Evolutionary conservation across 164 flowering plant species (phyloP).

Genomic region (Piper longum): DNA sequence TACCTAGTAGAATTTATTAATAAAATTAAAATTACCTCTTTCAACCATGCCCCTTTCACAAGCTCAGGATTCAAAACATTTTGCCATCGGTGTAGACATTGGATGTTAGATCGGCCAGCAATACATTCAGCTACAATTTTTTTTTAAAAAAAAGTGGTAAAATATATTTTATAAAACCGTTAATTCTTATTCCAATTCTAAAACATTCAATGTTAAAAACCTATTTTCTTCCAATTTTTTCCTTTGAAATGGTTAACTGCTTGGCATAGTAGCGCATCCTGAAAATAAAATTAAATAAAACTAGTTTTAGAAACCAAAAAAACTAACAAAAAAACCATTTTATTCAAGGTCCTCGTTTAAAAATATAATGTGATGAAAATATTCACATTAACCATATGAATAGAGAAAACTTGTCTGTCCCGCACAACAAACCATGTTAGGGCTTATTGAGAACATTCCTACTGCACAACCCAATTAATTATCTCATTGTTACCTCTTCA

Average conservation of each 20-base stretch:
- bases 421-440: background rate
- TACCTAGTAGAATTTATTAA: background rate
- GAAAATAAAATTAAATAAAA: conserved; percentile 8
- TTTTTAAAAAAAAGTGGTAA: too few species aligned
- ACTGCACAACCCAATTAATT: background rate
- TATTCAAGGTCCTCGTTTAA: background rate
- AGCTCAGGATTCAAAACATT: conserved; percentile 47
- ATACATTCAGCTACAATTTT: conserved; percentile 40
- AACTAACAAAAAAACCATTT: background rate
- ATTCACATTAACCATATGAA: background rate
- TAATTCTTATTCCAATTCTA: background rate
- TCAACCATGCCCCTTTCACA: conserved; percentile 45
- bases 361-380: background rate
- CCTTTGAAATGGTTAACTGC: conserved; percentile 51
- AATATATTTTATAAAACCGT: background rate
- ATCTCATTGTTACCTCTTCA: conserved; percentile 51
- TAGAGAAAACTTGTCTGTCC: background rate
- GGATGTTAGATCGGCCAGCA: conserved; percentile 40
- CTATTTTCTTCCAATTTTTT: conserved; percentile 53
- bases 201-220: conserved; percentile 9
- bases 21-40: conserved; percentile 21
- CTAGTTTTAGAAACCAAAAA: background rate
- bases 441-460: background rate
- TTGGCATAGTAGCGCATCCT: conserved; percentile 69
- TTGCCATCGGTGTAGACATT: conserved; percentile 51